These are phyloP conservation scores for Phylloboletellus chloephorus DNA, from an alignment of 1,284 basidiomycete species.

Conservation along the genomic window DNA sequence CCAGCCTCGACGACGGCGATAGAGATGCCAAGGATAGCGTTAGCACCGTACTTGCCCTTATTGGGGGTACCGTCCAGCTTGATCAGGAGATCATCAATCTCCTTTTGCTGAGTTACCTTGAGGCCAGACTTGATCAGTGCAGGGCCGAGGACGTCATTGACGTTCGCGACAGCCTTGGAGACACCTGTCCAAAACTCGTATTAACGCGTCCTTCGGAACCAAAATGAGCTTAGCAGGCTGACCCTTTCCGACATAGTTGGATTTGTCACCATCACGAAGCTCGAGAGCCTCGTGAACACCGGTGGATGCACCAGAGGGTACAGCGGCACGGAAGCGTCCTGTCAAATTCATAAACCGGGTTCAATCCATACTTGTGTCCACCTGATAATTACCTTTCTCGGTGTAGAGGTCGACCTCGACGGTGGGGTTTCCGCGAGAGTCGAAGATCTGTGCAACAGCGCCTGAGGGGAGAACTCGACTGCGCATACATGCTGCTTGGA, in stretches of 20 bases:
- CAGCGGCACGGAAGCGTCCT: slow-evolving; percentile 94
- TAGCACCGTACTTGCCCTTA: slow-evolving; percentile 99
- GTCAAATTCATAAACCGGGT: slow-evolving; percentile 10
- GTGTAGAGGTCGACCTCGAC: slow-evolving; percentile 94
- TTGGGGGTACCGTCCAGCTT: slow-evolving; percentile 97
- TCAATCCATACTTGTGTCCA: slow-evolving; percentile 3
- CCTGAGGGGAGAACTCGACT: slow-evolving; percentile 10
- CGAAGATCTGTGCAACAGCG: slow-evolving; percentile 73
- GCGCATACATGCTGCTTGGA: slow-evolving; percentile 8
- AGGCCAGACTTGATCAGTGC: slow-evolving; percentile 85
- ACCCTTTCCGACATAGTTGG: slow-evolving; percentile 95
- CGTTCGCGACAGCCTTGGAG: slow-evolving; percentile 88
- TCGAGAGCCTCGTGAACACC: slow-evolving; percentile 99
- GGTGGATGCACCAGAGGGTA: slow-evolving; percentile 97
- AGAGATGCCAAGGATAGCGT: slow-evolving; percentile 98
- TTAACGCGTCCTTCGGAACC: neutral
- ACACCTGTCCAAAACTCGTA: slow-evolving; percentile 58
- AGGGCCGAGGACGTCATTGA: slow-evolving; percentile 90
- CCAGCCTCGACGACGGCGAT: slow-evolving; percentile 94
- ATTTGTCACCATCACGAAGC: slow-evolving; percentile 95
- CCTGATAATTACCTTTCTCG: slow-evolving; percentile 64
- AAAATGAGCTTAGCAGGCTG: slow-evolving; percentile 17
- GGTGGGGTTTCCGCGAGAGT: slow-evolving; percentile 94
- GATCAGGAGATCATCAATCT: slow-evolving; percentile 98
- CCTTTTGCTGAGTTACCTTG: slow-evolving; percentile 89